Percentiles rank a stretch among this genome's conserved stretches.
Evolutionary conservation across 371 early-diverging fungal genomes (phyloP).

Genomic region (Mucor racemosus): DNA sequence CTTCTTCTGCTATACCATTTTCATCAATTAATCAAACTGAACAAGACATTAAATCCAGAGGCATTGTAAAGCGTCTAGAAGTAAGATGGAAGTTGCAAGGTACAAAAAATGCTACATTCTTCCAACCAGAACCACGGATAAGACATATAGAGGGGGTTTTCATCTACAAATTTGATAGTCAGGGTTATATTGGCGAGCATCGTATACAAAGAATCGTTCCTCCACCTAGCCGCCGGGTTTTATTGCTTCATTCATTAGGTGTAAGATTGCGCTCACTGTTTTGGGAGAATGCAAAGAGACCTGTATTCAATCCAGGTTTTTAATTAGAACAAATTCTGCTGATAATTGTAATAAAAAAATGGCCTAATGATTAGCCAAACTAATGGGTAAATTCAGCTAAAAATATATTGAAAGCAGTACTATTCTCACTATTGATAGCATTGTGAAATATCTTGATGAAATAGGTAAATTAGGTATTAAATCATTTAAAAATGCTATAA

Average conservation of each 20-base stretch:
- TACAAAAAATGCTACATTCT: conserved; percentile 40
- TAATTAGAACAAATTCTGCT: not conserved
- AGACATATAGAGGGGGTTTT: conserved; percentile 57
- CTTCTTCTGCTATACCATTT: not conserved
- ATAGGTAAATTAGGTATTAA: too few relatives aligned
- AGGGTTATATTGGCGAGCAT: conserved; percentile 60
- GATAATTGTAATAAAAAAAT: not conserved
- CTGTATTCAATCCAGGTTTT: conserved; percentile 33
- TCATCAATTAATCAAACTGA: conserved; percentile 28
- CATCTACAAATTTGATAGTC: conserved; percentile 55
- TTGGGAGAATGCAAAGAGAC: conserved; percentile 30
- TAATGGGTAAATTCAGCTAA: too few relatives aligned
- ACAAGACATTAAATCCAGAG: conserved; percentile 19
- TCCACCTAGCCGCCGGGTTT: conserved; percentile 58
- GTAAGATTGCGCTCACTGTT: conserved; percentile 45
- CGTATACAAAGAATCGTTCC: conserved; percentile 65
- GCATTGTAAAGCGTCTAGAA: conserved; percentile 37
- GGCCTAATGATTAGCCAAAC: too few relatives aligned
- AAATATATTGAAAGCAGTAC: too few relatives aligned
- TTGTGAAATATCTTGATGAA: too few relatives aligned
- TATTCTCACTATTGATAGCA: too few relatives aligned
- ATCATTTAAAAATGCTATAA: too few relatives aligned
- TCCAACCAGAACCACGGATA: conserved; percentile 10
- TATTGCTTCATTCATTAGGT: conserved; percentile 53
- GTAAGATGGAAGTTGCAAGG: conserved; percentile 63